Base-by-base conservation (phyloP, 495 filamentous ascomycete genomes). In the Bathelium albidoporum region DNA sequence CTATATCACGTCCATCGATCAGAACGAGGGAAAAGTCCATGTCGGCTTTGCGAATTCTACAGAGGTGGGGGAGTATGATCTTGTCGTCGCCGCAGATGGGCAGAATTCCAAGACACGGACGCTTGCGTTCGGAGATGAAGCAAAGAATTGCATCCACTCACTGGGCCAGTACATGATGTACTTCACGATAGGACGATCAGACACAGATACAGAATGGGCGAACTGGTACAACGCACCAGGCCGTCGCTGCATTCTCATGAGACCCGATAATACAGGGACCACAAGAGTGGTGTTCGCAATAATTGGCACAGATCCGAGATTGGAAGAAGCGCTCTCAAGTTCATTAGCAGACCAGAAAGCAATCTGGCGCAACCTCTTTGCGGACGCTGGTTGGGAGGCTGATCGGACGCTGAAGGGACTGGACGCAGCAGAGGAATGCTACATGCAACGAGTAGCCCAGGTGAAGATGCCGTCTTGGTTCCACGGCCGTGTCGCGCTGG, bases 401-500 rank as follows among this genome's bases (percentile, higher is more conserved):
- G 29, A 36, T 11, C 34, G 66, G 41, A 32, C 62, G 20, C 22
- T 65, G n/a, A 31, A 52, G 22, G 67, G 52, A 28, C 64, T 69
- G 61, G 24, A 62, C n/a, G 26, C 24, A 7, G 29, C 67, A n/a
- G 41, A 67, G 4, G 64, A 69, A 58, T 69, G 67, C 45, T 69
- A 69, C 55, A 64, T 62, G 34, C 60, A 68, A n/a, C 59, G 65
- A 59, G 20, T 70, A 12, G 70, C 62, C 1, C 68, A 69, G 39
- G 65, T 73, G 24, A 69, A 68, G 43, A 62, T 72, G 63, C 58
- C 68, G 1, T 24, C 43, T 1, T 66, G 60, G 66, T 62, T 59
- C 59, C 66, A 64, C n/a, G 69, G 70, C 26, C 63, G 69, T 11
- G 65, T 73, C 12, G 67, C 64, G 14, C 62, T 73, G n/a, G 24